phyloP scores from a whole-genome alignment of 2,329 filamentous ascomycete species.

The Dryadomyces quercivorus region DNA sequence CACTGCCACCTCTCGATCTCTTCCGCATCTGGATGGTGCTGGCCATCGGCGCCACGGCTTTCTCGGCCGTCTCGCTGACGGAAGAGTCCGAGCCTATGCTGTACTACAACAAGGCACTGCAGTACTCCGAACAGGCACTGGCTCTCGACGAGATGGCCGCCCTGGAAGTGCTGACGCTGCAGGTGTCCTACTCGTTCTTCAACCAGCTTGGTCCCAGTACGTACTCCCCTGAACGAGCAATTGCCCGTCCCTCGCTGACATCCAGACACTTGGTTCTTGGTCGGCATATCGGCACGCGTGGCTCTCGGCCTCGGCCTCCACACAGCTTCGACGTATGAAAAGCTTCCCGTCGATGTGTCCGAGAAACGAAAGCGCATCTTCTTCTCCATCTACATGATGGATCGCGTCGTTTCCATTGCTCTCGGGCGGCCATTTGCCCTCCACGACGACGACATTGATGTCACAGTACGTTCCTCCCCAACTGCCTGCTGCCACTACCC shows the following conservation, averaged over 20 bases:
- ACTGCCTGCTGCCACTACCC: no score
- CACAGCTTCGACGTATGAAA: constrained; percentile 21
- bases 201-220: constrained; percentile 32
- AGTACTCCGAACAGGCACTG: constrained; percentile 26
- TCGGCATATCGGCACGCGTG: constrained; percentile 29
- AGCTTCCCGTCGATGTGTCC: constrained; percentile 18
- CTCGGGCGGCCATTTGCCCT: constrained; percentile 32
- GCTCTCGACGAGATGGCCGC: constrained; percentile 27
- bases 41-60: constrained; percentile 32
- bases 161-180: constrained; percentile 29
- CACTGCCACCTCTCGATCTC: constrained; percentile 21
- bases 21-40: constrained; percentile 37
- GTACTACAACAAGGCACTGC: constrained; percentile 31
- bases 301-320: constrained; percentile 22
- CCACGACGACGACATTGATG: constrained; percentile 32
- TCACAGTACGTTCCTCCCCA: constrained; percentile 9
- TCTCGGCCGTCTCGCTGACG: constrained; percentile 27
- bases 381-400: constrained; percentile 37
- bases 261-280: constrained; percentile 23
- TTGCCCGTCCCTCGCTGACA: neutral
- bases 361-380: constrained; percentile 30
- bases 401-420: constrained; percentile 30
- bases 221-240: constrained; percentile 1
- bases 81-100: constrained; percentile 29
- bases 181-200: constrained; percentile 36